Conservation (phyloP, 2,329 filamentous ascomycete species). For the Amylocarpus encephaloides region DNA sequence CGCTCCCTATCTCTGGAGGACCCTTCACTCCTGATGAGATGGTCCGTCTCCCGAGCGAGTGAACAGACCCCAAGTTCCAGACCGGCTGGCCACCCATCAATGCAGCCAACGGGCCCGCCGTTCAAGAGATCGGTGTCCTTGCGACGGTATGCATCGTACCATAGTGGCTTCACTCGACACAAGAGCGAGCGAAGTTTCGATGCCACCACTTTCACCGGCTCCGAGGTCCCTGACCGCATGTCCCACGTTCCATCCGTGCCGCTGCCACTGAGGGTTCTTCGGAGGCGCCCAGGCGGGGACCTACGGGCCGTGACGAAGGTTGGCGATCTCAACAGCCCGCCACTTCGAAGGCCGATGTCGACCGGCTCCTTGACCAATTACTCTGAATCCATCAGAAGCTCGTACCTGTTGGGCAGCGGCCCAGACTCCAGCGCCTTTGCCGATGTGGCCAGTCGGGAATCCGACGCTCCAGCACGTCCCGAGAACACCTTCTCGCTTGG, state of each 20-base stretch:
- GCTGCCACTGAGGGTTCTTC: constrained; percentile 55
- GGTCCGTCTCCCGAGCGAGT: constrained; percentile 22
- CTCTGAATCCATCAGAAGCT: constrained; percentile 54
- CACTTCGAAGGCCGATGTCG: constrained; percentile 48
- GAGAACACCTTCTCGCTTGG: constrained; percentile 51
- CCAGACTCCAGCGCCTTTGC: constrained; percentile 38
- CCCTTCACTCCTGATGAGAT: constrained; percentile 24
- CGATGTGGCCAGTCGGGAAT: constrained; percentile 37
- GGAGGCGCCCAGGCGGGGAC: constrained; percentile 69
- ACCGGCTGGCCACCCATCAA: constrained; percentile 17
- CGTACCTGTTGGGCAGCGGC: constrained; percentile 37
- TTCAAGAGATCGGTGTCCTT: constrained; percentile 46
- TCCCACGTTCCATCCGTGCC: constrained; percentile 41
- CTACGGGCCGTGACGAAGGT: constrained; percentile 62
- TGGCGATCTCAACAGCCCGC: constrained; percentile 49
- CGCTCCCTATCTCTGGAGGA: constrained; percentile 32
- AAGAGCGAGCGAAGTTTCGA: constrained; percentile 55
- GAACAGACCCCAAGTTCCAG: constrained; percentile 21
- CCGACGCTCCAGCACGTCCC: constrained; percentile 35
- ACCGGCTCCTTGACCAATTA: constrained; percentile 54
- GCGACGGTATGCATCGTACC: constrained; percentile 53
- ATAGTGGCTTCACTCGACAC: constrained; percentile 46
- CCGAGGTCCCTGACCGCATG: constrained; percentile 44
- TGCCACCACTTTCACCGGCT: constrained; percentile 50
- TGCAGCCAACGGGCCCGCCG: constrained; percentile 18